These are phyloP conservation scores for Bryoerythrophyllum caledonicum DNA, from an alignment of 225 moss, liverwort and hornwort species.

Conservation along the genomic window DNA sequence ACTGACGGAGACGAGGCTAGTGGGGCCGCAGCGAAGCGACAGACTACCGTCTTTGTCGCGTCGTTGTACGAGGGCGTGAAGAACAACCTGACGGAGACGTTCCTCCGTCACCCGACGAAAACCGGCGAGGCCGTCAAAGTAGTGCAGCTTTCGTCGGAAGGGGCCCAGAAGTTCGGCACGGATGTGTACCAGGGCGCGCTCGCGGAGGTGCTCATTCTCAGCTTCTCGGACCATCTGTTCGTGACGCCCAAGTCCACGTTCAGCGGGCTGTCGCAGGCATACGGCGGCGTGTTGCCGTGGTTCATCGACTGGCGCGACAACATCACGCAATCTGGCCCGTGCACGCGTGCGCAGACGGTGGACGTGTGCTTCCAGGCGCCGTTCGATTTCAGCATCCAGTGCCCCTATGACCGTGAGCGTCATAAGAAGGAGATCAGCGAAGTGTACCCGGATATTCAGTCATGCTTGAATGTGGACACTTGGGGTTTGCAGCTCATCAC, in stretches of 20 bases:
- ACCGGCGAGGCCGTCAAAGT: slow-evolving; percentile 39
- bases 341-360: slow-evolving; percentile 44
- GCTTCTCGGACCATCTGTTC: slow-evolving; percentile 62
- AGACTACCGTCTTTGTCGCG: slow-evolving; percentile 46
- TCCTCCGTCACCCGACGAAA: slow-evolving; percentile 29
- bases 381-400: slow-evolving; percentile 23
- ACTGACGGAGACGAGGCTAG: too few species aligned
- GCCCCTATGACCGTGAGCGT: slow-evolving; percentile 35
- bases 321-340: slow-evolving; percentile 6
- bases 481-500: slow-evolving; percentile 29
- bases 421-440: slow-evolving; percentile 28
- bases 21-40: background rate
- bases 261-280: slow-evolving; percentile 63
- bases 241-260: slow-evolving; percentile 65
- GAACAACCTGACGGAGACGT: slow-evolving; percentile 40
- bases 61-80: slow-evolving; percentile 57
- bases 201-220: slow-evolving; percentile 53
- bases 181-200: slow-evolving; percentile 45
- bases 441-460: slow-evolving; percentile 45
- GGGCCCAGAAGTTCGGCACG: slow-evolving; percentile 30
- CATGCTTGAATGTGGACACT: slow-evolving; percentile 45
- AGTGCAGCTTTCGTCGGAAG: slow-evolving; percentile 55
- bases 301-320: slow-evolving; percentile 43
- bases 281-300: slow-evolving; percentile 54
- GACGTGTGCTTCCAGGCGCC: slow-evolving; percentile 57